Base-by-base conservation (phyloP, 2,329 filamentous ascomycete species). In the Ophiostoma sp. region DNA sequence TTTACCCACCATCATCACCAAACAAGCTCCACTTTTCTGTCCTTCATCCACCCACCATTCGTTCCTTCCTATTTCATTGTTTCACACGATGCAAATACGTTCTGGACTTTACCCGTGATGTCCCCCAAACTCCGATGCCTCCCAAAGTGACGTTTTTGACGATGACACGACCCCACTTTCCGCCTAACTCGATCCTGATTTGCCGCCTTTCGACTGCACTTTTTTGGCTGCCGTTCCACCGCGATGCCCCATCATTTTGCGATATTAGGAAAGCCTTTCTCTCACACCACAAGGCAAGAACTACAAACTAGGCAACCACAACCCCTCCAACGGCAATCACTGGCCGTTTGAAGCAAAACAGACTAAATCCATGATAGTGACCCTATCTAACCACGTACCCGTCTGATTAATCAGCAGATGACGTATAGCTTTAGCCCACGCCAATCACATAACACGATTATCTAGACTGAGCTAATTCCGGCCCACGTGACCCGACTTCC, bases 361-460 rank as follows among this genome's bases (percentile, higher is more conserved):
- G 4, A 57, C n/a, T n/a, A 31, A 13, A 31, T 4, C 27, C 52
- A 27, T 27, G 23, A 57, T 27, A 27, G 52, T 54, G 3, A 27
- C n/a, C n/a, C 15, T 57, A 10, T 17, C 27, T 27, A 13, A 13
- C 1, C 10, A 31, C n/a, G 3, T 15, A 27, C 23, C 11, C 13
- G 10, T 27, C 10, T 27, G n/a, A 57, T 13, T 23, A 27, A 13
- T 57, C 52, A 57, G 52, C 52, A 57, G 10, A 27, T 27, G 52
- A 57, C n/a, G 10, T 8, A 57, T 57, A 11, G 44, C 52, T 15
- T 62, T 62, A 7, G 27, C 57, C 15, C 27, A 62, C 57, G 15
- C 57, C 57, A 62, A 62, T 62, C 57, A 62, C 57, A 62, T 62
- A 62, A 62, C 57, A 62, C 57, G 13, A 62, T 57, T 57, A 17